A percentile compares a stretch with the other conserved stretches of the same genome.
phyloP scores from a whole-genome alignment of 2,329 filamentous ascomycete species.

The Sporothrix humicola region DNA sequence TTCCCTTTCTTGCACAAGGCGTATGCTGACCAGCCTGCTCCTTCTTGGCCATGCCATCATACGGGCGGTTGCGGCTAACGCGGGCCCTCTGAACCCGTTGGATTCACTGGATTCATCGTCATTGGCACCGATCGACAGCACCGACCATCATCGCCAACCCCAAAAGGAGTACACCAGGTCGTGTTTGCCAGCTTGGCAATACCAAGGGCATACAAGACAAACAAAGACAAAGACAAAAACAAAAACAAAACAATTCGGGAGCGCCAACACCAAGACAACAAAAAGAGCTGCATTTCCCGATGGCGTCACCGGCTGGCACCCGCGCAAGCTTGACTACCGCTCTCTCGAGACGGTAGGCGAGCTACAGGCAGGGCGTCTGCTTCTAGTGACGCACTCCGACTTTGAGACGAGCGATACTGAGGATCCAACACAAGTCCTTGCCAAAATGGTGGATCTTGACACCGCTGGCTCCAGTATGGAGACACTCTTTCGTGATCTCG shows the following conservation, averaged over 20 bases:
- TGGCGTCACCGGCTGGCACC: conserved; percentile 31
- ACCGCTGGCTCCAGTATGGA: not conserved
- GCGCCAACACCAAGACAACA: not conserved
- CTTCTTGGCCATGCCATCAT: not conserved
- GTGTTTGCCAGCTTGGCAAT: not conserved
- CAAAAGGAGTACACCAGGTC: not conserved
- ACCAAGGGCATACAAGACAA: not conserved
- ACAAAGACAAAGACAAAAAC: not conserved
- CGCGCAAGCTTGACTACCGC: conserved; percentile 31
- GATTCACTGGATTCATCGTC: not conserved
- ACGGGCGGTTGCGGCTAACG: not conserved
- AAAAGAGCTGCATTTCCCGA: not conserved
- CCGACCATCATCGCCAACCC: conserved; percentile 9
- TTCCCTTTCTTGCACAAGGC: no score
- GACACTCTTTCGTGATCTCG: conserved; percentile 1
- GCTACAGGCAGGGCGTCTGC: conserved; percentile 35
- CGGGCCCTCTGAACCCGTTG: not conserved
- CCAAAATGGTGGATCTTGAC: conserved; percentile 31
- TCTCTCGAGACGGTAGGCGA: conserved; percentile 19
- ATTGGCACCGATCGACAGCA: not conserved
- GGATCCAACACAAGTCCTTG: conserved; percentile 5
- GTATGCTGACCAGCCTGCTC: not conserved
- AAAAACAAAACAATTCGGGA: not conserved
- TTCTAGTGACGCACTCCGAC: conserved; percentile 32
- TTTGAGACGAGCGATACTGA: conserved; percentile 16